Evolutionary conservation across 192 early-diverging fungal genomes (phyloP).

Genomic region (Diversispora epigaea): DNA sequence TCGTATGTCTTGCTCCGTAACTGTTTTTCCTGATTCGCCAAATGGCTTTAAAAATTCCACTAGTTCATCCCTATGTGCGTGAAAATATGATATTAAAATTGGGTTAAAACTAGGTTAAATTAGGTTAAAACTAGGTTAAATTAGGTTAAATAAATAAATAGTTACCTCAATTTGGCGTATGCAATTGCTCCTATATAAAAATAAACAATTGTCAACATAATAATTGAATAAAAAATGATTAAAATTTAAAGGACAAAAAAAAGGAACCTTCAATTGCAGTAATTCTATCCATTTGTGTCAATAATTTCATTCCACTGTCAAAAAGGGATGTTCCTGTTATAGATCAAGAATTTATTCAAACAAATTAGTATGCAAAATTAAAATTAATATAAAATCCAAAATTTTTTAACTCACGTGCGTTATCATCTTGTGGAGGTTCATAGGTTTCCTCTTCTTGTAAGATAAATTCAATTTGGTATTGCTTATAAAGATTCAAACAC

Average conservation of each 20-base stretch:
- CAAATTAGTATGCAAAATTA: not conserved
- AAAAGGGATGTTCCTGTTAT: slow-evolving; percentile 66
- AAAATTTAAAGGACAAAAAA: not conserved
- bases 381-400: not conserved
- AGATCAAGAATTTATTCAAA: slow-evolving; percentile 16
- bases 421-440: slow-evolving; percentile 80
- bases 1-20: slow-evolving; percentile 72
- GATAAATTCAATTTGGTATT: slow-evolving; percentile 52
- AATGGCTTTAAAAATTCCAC: slow-evolving; percentile 70
- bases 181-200: slow-evolving; percentile 48
- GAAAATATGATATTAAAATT: not conserved
- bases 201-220: not conserved
- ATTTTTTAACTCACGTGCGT: slow-evolving; percentile 35
- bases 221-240: not conserved
- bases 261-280: slow-evolving; percentile 65
- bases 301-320: slow-evolving; percentile 73
- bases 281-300: slow-evolving; percentile 70
- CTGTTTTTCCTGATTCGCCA: slow-evolving; percentile 69
- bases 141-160: too few species aligned
- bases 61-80: slow-evolving; percentile 48
- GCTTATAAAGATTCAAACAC: slow-evolving; percentile 52
- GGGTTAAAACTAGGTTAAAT: not conserved
- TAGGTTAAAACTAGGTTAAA: not conserved
- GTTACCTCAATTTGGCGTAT: slow-evolving; percentile 61
- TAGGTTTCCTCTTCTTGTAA: slow-evolving; percentile 63